Conservation (phyloP, 306 rosid genomes). For the Trifolium pratense region DNA sequence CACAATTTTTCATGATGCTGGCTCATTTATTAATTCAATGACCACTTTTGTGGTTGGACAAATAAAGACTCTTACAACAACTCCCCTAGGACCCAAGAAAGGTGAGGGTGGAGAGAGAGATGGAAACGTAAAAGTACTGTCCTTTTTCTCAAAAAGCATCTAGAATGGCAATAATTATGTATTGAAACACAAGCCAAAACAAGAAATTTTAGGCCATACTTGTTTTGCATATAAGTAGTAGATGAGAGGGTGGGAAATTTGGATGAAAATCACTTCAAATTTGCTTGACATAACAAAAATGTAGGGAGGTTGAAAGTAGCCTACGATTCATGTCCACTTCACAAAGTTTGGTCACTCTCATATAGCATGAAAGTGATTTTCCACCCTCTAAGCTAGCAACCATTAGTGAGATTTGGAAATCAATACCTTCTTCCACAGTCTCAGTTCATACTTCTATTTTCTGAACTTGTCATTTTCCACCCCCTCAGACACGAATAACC, state of each 20-base stretch:
- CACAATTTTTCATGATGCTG: conserved; percentile 8
- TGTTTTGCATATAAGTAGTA: conserved; percentile 28
- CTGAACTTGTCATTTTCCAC: conserved; percentile 32
- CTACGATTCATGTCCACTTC: conserved; percentile 22
- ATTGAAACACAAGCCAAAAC: conserved; percentile 28
- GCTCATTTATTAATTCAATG: not conserved
- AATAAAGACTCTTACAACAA: not conserved
- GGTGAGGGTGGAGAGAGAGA: not conserved
- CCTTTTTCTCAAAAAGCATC: conserved; percentile 27
- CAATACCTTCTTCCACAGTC: conserved; percentile 25
- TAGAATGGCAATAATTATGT: conserved; percentile 19
- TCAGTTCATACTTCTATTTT: conserved; percentile 1
- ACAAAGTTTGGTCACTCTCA: conserved; percentile 38
- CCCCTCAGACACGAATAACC: conserved; percentile 10
- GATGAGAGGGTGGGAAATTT: conserved; percentile 26
- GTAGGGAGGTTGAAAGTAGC: conserved; percentile 28
- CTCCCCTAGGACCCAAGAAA: not conserved
- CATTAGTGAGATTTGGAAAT: conserved; percentile 29
- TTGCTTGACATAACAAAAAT: conserved; percentile 36
- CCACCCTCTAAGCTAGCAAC: conserved; percentile 36
- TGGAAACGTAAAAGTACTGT: conserved; percentile 10
- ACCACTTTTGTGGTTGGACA: not conserved
- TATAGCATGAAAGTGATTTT: conserved; percentile 43
- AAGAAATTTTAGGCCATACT: conserved; percentile 34
- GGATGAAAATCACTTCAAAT: conserved; percentile 36